phyloP scores from a whole-genome alignment of 495 filamentous ascomycete species.

The Penicillium argentinense region DNA sequence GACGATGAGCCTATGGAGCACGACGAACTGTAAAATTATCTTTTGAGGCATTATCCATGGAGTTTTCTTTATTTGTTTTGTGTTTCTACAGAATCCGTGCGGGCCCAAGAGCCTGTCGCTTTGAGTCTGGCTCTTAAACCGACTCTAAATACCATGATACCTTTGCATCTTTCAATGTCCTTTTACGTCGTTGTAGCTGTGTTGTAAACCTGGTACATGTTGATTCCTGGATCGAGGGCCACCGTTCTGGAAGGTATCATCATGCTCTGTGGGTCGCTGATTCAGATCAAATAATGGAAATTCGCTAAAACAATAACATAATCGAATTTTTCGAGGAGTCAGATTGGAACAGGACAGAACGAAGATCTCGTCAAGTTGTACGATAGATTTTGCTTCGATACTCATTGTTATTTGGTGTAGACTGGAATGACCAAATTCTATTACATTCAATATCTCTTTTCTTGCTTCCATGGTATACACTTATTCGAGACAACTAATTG shows the following conservation, averaged over 20 bases:
- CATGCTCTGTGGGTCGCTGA: too few species aligned
- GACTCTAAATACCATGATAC: slow-evolving; percentile 38
- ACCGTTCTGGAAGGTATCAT: too few species aligned
- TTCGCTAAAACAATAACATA: too few species aligned
- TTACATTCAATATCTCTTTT: neutral
- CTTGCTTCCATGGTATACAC: neutral
- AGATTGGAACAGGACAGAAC: too few species aligned
- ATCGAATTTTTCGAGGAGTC: too few species aligned
- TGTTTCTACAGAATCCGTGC: slow-evolving; percentile 21
- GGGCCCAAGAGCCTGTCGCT: slow-evolving; percentile 14
- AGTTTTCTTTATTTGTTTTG: slow-evolving; percentile 36
- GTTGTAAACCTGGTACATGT: too few species aligned
- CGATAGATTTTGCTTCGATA: too few species aligned
- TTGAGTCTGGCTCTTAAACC: slow-evolving; percentile 14
- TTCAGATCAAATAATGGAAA: too few species aligned
- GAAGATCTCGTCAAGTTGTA: too few species aligned
- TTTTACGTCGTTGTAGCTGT: neutral
- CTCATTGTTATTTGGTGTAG: too few species aligned
- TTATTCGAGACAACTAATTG: slow-evolving; percentile 5
- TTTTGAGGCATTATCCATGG: slow-evolving; percentile 43
- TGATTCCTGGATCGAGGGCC: too few species aligned
- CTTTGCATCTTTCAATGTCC: slow-evolving; percentile 12
- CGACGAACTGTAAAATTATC: slow-evolving; percentile 81
- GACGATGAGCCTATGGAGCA: slow-evolving; percentile 72
- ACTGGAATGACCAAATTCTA: too few species aligned